Evolutionary conservation across 176 grass and related monocot species (phyloP).

Genomic region (Otatea glauca): DNA sequence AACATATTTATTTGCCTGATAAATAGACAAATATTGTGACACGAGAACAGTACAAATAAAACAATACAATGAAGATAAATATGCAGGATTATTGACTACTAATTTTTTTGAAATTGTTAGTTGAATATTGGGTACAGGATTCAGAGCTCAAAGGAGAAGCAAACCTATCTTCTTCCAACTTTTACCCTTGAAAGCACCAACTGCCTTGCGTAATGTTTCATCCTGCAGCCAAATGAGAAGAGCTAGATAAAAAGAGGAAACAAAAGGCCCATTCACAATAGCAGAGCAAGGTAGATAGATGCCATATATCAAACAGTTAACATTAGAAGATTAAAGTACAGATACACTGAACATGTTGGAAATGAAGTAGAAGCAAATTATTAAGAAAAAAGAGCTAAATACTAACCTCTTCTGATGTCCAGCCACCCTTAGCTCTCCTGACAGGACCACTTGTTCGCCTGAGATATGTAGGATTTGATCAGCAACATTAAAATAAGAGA

Average conservation of each 20-base stretch:
- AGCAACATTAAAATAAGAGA: constrained; percentile 24
- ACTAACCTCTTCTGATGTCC: constrained; percentile 79
- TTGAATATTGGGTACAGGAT: constrained; percentile 20
- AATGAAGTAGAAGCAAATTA: background rate
- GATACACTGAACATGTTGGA: constrained; percentile 2
- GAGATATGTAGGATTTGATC: constrained; percentile 35
- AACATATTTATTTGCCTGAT: background rate
- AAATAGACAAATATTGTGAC: constrained; percentile 18
- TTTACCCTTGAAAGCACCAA: constrained; percentile 74
- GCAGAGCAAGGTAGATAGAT: background rate
- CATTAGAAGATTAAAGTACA: background rate
- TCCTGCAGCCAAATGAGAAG: constrained; percentile 58
- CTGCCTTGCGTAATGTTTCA: constrained; percentile 74
- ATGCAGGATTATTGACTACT: constrained; percentile 18
- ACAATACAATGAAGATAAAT: background rate
- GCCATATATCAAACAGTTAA: background rate
- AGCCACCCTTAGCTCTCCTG: constrained; percentile 92
- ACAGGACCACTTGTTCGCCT: constrained; percentile 84
- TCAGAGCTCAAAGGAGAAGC: constrained; percentile 34
- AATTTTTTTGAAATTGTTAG: constrained; percentile 20
- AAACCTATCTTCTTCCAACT: constrained; percentile 98
- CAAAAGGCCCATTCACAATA: background rate
- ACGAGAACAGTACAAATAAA: background rate
- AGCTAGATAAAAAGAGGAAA: background rate
- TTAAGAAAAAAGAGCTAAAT: constrained; percentile 32